Percentiles rank a stretch among this genome's conserved stretches.
phyloP scores from a whole-genome alignment of 2,329 filamentous ascomycete genomes.

The Venturiaceae sp. region DNA sequence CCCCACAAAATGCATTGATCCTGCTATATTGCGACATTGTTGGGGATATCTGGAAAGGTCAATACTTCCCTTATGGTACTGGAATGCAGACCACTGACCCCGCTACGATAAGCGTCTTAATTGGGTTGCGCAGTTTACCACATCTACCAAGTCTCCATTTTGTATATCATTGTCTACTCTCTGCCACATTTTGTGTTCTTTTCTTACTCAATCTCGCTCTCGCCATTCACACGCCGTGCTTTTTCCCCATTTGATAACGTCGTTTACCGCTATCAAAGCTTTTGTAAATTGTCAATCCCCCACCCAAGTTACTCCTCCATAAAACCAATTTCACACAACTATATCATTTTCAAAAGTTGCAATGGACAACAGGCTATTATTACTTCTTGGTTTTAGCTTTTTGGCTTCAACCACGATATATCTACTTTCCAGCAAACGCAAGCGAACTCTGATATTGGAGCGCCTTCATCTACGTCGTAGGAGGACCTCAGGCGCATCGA shows the following conservation, averaged over 20 bases:
- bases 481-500: constrained; percentile 37
- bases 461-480: constrained; percentile 29
- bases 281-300: neutral
- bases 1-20: neutral
- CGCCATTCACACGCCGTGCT: neutral
- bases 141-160: neutral
- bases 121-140: neutral
- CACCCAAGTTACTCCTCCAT: neutral
- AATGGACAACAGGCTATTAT: neutral
- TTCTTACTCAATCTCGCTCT: neutral
- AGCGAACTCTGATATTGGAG: constrained; percentile 28
- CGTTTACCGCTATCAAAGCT: neutral
- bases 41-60: neutral
- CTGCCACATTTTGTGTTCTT: neutral
- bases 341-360: too few relatives aligned
- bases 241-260: neutral
- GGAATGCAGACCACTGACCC: neutral
- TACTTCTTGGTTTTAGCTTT: neutral
- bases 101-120: neutral
- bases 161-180: neutral
- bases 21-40: neutral
- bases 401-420: neutral
- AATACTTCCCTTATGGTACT: neutral
- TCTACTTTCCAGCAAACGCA: constrained; percentile 19
- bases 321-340: too few relatives aligned